Evolutionary conservation across 1,284 basidiomycete species (phyloP).

Genomic region (Puccinia horiana): DNA sequence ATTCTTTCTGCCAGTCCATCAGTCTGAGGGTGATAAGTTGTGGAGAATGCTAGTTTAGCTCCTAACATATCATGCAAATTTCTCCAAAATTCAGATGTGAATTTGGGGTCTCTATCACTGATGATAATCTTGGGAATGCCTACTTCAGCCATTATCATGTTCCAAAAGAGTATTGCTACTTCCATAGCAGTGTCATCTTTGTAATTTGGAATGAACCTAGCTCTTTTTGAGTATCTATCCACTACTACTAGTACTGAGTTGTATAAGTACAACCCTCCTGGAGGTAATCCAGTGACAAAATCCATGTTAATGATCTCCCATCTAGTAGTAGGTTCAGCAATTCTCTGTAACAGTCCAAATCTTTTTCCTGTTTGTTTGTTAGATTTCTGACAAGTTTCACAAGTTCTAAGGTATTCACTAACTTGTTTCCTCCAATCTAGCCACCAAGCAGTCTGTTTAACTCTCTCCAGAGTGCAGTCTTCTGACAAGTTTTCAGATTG

Average conservation of each 20-base stretch:
- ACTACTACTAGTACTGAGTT: too few species aligned
- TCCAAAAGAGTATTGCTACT: too few species aligned
- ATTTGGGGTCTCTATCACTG: conserved; percentile 61
- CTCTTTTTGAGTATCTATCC: too few species aligned
- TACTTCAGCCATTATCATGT: conserved; percentile 26
- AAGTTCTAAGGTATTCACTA: background rate
- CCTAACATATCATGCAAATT: conserved; percentile 59
- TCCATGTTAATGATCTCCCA: too few species aligned
- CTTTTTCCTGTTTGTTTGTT: conserved; percentile 11
- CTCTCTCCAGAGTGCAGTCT: background rate
- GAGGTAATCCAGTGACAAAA: too few species aligned
- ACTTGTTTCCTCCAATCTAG: background rate
- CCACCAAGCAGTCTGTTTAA: conserved; percentile 30
- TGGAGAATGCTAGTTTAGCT: conserved; percentile 60
- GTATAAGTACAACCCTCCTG: too few species aligned
- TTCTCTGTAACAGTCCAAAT: conserved; percentile 20
- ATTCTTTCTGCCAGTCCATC: conserved; percentile 53
- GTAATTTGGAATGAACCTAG: too few species aligned
- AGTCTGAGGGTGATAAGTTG: conserved; percentile 62
- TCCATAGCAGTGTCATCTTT: too few species aligned
- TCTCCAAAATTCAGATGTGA: conserved; percentile 62
- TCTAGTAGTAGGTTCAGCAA: conserved; percentile 4
- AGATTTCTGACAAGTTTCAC: background rate
- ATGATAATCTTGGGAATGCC: conserved; percentile 61
- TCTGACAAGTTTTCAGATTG: background rate